Base-by-base conservation (phyloP, 1,284 basidiomycete species). In the Phylloporus sp. region DNA sequence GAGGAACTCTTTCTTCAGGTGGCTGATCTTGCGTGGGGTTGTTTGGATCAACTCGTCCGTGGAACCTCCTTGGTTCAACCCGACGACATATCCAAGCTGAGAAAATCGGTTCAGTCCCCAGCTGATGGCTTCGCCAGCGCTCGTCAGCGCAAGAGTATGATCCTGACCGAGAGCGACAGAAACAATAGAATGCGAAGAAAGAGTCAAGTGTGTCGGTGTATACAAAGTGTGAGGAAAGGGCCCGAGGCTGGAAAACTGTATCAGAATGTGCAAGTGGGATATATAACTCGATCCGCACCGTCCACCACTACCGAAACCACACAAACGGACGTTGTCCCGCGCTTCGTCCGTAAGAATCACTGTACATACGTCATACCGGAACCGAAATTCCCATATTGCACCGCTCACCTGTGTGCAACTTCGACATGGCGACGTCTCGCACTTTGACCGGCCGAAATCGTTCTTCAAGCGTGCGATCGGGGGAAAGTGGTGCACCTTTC, bases 81-180 rank as follows among this genome's bases (percentile, higher is more conserved):
- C 96, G 18, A 98, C 83, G 6, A 86, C 79, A 72, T 98, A 99
- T 11, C 98, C 98, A 1, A 99, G 82, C 75, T 97, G 94, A 1
- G 86, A 82, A 73, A 95, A 96, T 13, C 93, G 84, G 68, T 97
- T 98, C 50, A 94, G 78, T 6, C 97, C 98, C 91, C 96, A 99
- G 8, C 91, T 95, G 54, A 92, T 86, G 12, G 98, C 87, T 69
- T 95, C 92, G 6, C 97, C 96, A 0, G 84, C 75, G 13, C 82
- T 84, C 0, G 95, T 96, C 44, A 98, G 81, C 1, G 90, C 92
- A 26, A 98, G 84, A 0, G 96, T 97, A 75, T 99, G 98, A 72
- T 99, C 97, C 73, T 96, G 96, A 3, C 93, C 97, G 3, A 96
- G 82, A 0, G 96, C 94, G 51, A 98, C 85, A 5, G 86, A 81